These are phyloP conservation scores for Zygoascus meyerae DNA, from an alignment of 1,139 yeast species.

Conservation along the genomic window DNA sequence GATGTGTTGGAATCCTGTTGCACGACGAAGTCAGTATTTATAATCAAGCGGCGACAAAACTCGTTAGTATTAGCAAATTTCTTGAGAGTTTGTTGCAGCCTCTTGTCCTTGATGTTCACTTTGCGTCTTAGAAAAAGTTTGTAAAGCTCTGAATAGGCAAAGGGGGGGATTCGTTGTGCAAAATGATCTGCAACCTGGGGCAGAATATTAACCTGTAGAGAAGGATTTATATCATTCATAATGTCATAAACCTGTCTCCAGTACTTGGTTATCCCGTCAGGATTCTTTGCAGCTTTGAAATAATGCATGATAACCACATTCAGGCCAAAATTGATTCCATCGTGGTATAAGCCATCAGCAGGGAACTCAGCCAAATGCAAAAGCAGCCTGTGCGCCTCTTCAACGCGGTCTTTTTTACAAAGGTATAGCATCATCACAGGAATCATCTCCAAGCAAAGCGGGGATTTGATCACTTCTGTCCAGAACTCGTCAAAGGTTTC, in stretches of 20 bases:
- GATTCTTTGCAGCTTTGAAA: conserved; percentile 4
- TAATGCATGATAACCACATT: conserved; percentile 16
- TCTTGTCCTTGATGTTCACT: conserved; percentile 14
- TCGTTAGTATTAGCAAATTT: conserved; percentile 19
- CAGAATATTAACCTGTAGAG: conserved; percentile 15
- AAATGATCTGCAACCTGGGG: conserved; percentile 18
- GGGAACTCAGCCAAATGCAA: conserved; percentile 11
- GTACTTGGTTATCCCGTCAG: conserved; percentile 11
- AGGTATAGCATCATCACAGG: conserved; percentile 16
- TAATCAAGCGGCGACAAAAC: conserved; percentile 18
- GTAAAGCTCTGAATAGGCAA: conserved; percentile 18
- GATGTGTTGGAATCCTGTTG: conserved; percentile 9
- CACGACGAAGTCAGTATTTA: conserved; percentile 18
- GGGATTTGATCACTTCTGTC: conserved; percentile 14
- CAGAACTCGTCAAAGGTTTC: conserved; percentile 16
- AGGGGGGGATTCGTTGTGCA: conserved; percentile 18
- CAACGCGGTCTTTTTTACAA: conserved; percentile 10
- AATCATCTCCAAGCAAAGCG: conserved; percentile 16
- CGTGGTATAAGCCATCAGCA: conserved; percentile 10
- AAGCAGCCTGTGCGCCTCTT: conserved; percentile 14
- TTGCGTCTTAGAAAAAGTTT: conserved; percentile 19
- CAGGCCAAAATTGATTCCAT: conserved; percentile 17
- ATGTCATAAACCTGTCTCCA: conserved; percentile 18
- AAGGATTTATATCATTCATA: conserved; percentile 14
- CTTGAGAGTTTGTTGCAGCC: conserved; percentile 11